Evolutionary conservation across 129 eudicot genomes (phyloP).

Genomic region (Chrysanthemum makinoi): DNA sequence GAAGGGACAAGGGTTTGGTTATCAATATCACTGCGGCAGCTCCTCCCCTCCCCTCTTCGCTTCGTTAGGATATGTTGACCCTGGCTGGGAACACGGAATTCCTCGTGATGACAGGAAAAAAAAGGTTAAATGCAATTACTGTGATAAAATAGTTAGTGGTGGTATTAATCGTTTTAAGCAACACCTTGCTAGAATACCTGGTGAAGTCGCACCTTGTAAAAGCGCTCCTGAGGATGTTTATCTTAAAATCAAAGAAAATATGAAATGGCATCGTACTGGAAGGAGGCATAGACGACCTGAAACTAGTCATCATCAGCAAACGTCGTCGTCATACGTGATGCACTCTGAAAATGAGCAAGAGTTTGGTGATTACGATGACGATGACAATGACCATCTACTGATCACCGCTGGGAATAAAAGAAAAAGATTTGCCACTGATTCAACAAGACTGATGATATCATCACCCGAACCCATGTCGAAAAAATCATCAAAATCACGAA

Average conservation of each 20-base stretch:
- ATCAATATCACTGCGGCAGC: slow-evolving; percentile 54
- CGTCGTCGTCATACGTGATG: slow-evolving; percentile 52
- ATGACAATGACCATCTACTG: slow-evolving; percentile 41
- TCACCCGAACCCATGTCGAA: slow-evolving; percentile 47
- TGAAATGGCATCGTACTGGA: slow-evolving; percentile 99
- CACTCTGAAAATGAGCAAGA: slow-evolving; percentile 77
- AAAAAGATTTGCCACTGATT: slow-evolving; percentile 47
- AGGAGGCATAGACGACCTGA: slow-evolving; percentile 84
- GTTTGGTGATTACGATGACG: slow-evolving; percentile 73
- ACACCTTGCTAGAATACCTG: slow-evolving; percentile 94
- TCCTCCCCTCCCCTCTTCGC: slow-evolving; percentile 90
- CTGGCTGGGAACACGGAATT: slow-evolving; percentile 97
- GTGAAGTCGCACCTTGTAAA: slow-evolving; percentile 97
- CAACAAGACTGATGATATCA: slow-evolving; percentile 39
- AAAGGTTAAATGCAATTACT: slow-evolving; percentile 93
- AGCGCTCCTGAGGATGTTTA: slow-evolving; percentile 93
- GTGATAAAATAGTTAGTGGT: slow-evolving; percentile 93
- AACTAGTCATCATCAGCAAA: slow-evolving; percentile 13
- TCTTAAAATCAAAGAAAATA: slow-evolving; percentile 83
- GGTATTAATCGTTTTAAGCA: slow-evolving; percentile 96
- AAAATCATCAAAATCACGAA: slow-evolving; percentile 45
- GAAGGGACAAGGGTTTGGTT: slow-evolving; percentile 61
- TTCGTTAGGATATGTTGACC: slow-evolving; percentile 91
- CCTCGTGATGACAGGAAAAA: slow-evolving; percentile 97
- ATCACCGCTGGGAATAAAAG: slow-evolving; percentile 46